Base-by-base conservation (phyloP, 2,329 filamentous ascomycete species). In the Botrytis aclada region DNA sequence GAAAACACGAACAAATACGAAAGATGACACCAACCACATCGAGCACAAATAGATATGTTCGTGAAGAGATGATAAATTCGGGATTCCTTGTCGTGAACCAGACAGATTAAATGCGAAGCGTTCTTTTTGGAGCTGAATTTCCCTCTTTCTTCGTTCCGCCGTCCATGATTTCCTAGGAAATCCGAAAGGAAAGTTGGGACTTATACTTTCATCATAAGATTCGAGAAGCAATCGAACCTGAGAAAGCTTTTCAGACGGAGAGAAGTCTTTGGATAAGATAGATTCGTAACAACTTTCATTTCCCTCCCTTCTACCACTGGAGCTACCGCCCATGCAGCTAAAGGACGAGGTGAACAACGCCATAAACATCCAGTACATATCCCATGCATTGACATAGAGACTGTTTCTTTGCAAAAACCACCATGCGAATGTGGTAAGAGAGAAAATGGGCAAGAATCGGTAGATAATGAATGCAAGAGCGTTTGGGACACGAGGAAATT, bases 311-410 rank as follows among this genome's bases (percentile, higher is more conserved):
- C 6, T 34, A 6, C 43, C 2, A 8, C 18, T 45, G 43, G 7
- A 22, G 43, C 43, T 22, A 45, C 18, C 1, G 7, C 18, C 43
- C 0, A 20, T 14, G 22, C 9, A 4, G 10, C 0, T 2, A 12
- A 6, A 12, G 10, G 1, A 12, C 4, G 1, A 0, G 10, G 4
- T 2, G 1, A 51, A 1, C 4, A n/a, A 14, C 47, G 0, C 1
- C 22, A 63, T 0, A 43, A 0, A 45, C 29, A 9, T 2, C 39
- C 25, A n/a, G 39, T 16, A 29, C 1, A 0, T 0, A 16, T 63
- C 10, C 25, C 34, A 14, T 0, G 0, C 14, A 29, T 18, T 29
- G 0, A 39, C n/a, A n/a, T 1, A 14, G 5, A 43, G 0, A 2
- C 39, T 34, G 20, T 65, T 4, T 37, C 29, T 47, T 1, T 12